Percentiles rank a stretch among this genome's conserved stretches.
Evolutionary conservation across 305 asterid species (phyloP).

Genomic region (Solanum hybrid): DNA sequence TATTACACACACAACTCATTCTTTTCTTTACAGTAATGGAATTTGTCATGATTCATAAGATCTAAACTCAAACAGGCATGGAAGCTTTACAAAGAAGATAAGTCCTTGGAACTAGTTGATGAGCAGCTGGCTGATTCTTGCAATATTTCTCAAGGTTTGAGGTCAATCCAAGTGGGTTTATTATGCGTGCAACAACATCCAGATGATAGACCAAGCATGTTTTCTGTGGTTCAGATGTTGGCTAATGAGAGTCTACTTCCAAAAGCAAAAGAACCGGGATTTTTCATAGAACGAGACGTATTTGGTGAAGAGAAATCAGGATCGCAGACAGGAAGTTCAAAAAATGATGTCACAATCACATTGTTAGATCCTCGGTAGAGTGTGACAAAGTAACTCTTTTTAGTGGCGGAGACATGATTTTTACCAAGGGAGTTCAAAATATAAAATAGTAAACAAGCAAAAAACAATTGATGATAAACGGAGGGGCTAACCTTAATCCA

Average conservation of each 20-base stretch:
- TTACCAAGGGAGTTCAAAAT: neutral
- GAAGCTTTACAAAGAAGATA: neutral
- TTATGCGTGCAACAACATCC: conserved; percentile 41
- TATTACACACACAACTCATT: neutral
- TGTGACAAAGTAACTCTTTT: neutral
- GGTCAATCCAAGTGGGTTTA: conserved; percentile 29
- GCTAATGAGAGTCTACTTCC: conserved; percentile 29
- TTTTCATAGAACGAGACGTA: conserved; percentile 20
- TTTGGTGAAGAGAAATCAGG: neutral
- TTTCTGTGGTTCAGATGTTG: conserved; percentile 36
- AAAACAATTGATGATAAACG: neutral
- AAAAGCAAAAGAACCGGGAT: conserved; percentile 36
- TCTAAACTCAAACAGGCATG: neutral
- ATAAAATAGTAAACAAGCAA: neutral
- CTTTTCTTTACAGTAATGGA: neutral
- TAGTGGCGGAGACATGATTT: neutral
- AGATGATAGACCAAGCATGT: conserved; percentile 41
- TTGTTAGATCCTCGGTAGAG: conserved; percentile 18
- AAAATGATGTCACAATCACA: conserved; percentile 20
- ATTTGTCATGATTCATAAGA: neutral
- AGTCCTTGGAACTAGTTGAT: neutral
- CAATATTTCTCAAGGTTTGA: conserved; percentile 4
- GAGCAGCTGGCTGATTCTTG: neutral
- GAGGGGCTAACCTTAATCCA: neutral
- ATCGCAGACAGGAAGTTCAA: neutral